phyloP scores from a whole-genome alignment of 768 basidiomycete genomes.

The Collybia nuda region DNA sequence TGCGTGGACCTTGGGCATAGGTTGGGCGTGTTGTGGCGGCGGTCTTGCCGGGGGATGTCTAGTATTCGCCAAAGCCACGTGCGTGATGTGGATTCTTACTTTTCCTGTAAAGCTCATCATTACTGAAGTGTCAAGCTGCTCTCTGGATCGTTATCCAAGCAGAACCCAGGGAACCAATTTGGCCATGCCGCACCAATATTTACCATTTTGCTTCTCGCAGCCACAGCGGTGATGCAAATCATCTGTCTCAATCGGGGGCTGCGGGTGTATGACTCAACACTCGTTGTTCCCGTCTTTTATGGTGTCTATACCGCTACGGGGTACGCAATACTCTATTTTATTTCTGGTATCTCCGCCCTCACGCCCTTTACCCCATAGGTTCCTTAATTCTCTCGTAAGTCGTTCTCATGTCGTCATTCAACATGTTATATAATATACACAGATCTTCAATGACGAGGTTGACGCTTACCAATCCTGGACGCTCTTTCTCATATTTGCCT shows the following conservation, averaged over 20 bases:
- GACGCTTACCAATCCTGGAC: conserved; percentile 87
- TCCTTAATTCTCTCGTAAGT: conserved; percentile 41
- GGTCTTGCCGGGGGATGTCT: conserved; percentile 87
- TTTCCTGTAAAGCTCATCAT: neutral
- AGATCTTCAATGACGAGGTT: conserved; percentile 83
- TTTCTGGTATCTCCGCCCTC: neutral
- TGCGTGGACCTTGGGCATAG: conserved; percentile 89
- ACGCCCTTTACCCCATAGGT: conserved; percentile 24
- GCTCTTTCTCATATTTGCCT: conserved; percentile 83
- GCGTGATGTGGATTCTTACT: conserved; percentile 21
- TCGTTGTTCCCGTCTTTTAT: conserved; percentile 95
- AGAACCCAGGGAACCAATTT: conserved; percentile 86
- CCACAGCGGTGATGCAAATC: conserved; percentile 87
- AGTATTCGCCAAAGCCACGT: conserved; percentile 79
- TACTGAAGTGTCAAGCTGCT: conserved; percentile 73
- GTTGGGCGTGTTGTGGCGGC: conserved; percentile 93
- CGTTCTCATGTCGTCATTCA: neutral
- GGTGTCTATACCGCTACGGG: conserved; percentile 87
- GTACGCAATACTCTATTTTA: conserved; percentile 30
- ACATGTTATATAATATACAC: neutral
- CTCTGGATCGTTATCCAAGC: conserved; percentile 72
- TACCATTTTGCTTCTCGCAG: conserved; percentile 61
- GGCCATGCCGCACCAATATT: conserved; percentile 80
- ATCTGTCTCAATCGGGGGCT: conserved; percentile 89
- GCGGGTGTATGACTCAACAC: conserved; percentile 85